phyloP scores from a whole-genome alignment of 257 asterid species.

The Mentha longifolia region DNA sequence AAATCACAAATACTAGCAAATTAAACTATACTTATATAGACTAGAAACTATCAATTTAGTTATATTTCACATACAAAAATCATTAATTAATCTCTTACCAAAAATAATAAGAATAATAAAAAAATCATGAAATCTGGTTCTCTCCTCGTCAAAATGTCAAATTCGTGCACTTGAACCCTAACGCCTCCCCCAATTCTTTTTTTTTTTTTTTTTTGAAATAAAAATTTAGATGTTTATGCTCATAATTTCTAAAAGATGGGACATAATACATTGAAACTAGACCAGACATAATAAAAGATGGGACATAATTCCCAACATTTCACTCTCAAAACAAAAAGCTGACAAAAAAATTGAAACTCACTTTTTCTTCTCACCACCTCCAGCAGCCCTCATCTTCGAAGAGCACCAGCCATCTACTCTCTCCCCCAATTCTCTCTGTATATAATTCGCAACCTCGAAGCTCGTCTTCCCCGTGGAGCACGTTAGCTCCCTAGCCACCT shows the following conservation, averaged over 20 bases:
- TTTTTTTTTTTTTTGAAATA: no score
- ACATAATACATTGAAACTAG: no score
- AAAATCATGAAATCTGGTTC: slow-evolving; percentile 28
- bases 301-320: no score
- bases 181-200: slow-evolving; percentile 59
- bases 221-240: no score
- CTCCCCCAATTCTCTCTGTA: slow-evolving; percentile 63
- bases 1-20: background rate
- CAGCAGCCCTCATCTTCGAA: no score
- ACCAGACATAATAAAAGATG: no score
- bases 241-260: no score
- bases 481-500: slow-evolving; percentile 61
- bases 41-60: background rate
- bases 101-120: background rate
- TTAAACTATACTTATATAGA: background rate
- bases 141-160: slow-evolving; percentile 74
- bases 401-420: no score
- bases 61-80: background rate
- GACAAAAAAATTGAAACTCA: no score
- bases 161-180: slow-evolving; percentile 85
- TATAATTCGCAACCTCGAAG: slow-evolving; percentile 84
- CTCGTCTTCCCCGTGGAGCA: slow-evolving; percentile 77
- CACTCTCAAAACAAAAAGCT: no score
- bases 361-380: no score
- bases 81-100: background rate